Evolutionary conservation across 2,329 filamentous ascomycete species (phyloP), one percentile per base, ranked within the genome.

Genomic region (Venturia oleaginea): DNA sequence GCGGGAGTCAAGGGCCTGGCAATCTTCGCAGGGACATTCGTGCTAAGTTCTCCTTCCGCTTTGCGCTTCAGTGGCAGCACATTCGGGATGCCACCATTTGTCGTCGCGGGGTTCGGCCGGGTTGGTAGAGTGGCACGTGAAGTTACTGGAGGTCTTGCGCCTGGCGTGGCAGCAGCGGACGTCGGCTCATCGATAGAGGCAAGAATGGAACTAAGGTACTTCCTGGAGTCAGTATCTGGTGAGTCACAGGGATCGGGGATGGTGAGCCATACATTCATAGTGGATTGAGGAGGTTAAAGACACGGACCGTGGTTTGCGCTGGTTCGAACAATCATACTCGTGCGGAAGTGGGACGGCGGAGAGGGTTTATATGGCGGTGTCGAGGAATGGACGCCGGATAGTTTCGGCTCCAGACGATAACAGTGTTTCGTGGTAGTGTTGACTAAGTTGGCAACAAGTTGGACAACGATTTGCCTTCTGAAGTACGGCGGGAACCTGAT

Each of bases 31-130:
- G 54, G 27, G n/a, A 62, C 71, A 69, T 68, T 71, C 57, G 63
- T 61, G 8, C 17, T 34, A 30, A 64, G 30, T 17, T 74, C 69
- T n/a, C 72, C 70, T 27, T 75, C 75, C 60, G 75, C 75, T 68
- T 77, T 77, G 66, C 75, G 74, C 68, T 77, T 78, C 7, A 66
- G 63, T 32, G 65, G 38, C 46, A 70, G 72, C 69, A 72, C 70
- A 64, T 76, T 77, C 34, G 38, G n/a, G 13, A 32, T 30, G 24
- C 40, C 61, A 8, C 61, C 40, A 37, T 51, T 37, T n/a, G 54
- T 55, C 38, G 66, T 19, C 42, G 62, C 13, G 22, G 30, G 37
- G 22, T n/a, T 63, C 34, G 62, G 48, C 55, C 51, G 62, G 27
- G 63, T 48, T 34, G 60, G 51, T 5, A 43, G 32, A 42, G 64